Evolutionary conservation across 495 filamentous ascomycete genomes (phyloP).

Genomic region (Xylaria nigripes): DNA sequence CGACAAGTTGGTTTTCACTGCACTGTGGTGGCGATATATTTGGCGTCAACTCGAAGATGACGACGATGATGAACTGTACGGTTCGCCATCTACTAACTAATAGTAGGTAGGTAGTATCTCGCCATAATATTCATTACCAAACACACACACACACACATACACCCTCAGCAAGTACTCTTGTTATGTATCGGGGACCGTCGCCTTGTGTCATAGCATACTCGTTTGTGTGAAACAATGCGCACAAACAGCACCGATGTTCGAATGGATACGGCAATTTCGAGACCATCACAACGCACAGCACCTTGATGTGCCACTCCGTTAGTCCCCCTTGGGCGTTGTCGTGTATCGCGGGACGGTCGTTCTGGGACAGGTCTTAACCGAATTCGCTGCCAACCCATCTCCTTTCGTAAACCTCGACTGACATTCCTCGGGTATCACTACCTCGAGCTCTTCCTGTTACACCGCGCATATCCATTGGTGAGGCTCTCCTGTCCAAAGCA

Average conservation of each 20-base stretch:
- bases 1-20: not conserved
- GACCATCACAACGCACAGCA: constrained; percentile 21
- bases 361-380: constrained; percentile 20
- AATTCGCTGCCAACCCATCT: constrained; percentile 15
- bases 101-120: too few relatives aligned
- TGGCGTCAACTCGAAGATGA: not conserved
- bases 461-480: not conserved
- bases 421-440: constrained; percentile 10
- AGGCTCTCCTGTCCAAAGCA: not conserved
- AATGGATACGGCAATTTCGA: constrained; percentile 18
- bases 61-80: not conserved
- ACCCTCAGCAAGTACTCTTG: not conserved
- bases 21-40: not conserved
- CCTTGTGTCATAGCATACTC: not conserved
- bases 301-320: constrained; percentile 18
- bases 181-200: not conserved
- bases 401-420: constrained; percentile 13
- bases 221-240: constrained; percentile 8
- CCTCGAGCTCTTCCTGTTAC: constrained; percentile 1
- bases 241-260: not conserved
- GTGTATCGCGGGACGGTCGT: constrained; percentile 17
- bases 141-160: not conserved
- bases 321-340: constrained; percentile 15
- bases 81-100: too few relatives aligned
- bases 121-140: not conserved